A percentile compares a stretch with the other conserved stretches of the same genome.
These are phyloP conservation scores for Physcomitrellopsis africana DNA, from an alignment of 225 moss, liverwort and hornwort genomes.

Conservation along the genomic window DNA sequence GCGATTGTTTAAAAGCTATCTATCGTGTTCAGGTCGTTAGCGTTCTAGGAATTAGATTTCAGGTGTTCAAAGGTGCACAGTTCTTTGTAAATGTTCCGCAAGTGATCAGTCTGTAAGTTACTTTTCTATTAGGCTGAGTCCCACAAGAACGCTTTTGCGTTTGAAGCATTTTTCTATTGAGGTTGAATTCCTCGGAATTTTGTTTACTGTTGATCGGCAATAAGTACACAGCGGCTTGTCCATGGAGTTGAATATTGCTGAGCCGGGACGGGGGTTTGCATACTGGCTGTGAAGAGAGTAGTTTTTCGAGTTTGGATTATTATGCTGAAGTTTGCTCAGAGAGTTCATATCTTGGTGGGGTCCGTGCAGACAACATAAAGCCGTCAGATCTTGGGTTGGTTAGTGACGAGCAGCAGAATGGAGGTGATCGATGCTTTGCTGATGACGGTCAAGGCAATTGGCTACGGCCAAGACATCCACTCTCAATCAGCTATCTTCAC, in stretches of 20 bases:
- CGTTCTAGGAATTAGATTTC: background rate
- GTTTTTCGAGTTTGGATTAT: background rate
- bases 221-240: background rate
- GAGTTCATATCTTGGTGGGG: background rate
- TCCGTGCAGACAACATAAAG: constrained; percentile 65
- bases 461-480: constrained; percentile 72
- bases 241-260: background rate
- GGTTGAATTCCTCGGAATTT: background rate
- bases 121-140: background rate
- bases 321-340: constrained; percentile 17
- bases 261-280: background rate
- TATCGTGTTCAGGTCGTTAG: too few relatives aligned
- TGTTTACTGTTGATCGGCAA: background rate
- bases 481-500: constrained; percentile 89
- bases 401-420: constrained; percentile 58
- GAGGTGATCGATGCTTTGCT: constrained; percentile 56
- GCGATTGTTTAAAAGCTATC: background rate
- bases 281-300: background rate
- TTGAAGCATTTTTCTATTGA: background rate
- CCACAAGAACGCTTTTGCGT: too few relatives aligned
- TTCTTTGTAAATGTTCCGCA: too few relatives aligned
- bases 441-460: constrained; percentile 67
- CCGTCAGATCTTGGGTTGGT: constrained; percentile 79
- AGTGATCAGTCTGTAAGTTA: background rate
- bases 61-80: background rate